Evolutionary conservation across 1,284 basidiomycete species (phyloP), one percentile per base, ranked within the genome.

Genomic region (Rhodotorula sp.): DNA sequence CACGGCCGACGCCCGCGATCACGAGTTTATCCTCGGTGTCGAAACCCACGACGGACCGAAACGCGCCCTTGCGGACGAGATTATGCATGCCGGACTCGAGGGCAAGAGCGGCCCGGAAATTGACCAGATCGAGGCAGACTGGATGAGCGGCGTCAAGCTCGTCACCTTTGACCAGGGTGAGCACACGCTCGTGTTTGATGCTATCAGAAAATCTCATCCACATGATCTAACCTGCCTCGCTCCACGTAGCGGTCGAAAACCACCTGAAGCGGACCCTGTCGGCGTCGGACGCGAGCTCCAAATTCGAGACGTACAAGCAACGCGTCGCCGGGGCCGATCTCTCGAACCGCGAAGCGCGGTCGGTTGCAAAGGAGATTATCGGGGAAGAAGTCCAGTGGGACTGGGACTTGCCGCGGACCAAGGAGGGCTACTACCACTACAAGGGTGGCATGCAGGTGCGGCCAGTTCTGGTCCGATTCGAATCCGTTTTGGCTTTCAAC

Each of bases 371-470:
- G 62, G 87, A 89, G 60, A 86, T 93, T 55, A 82, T 91, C 55
- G 90, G 89, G 54, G 83, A 86, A 62, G 81, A 79, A 66, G 85
- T 95, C 22, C 87, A 85, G 79, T 96, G 93, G 93, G 87, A 92
- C 80, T 93, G 91, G 86, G 92, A 95, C 80, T 81, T 77, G 53
- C 91, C 93, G 12, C 87, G 93, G 53, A 96, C 93, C 4, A 86
- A 89, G 57, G 93, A 96, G 82, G 93, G 93, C 22, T 95, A 94
- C 82, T 93, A 94, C 79, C 91, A 92, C 81, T 92, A 89, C 79
- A 87, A 87, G 33, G 88, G 91, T n/a, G 93, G 93, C 49, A 83
- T 92, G 60, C 87, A 88, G 75, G 86, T 85, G 64, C 42, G 78
- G 70, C 30, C 33, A 48, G n/a, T 14, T 57, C 68, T 8, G 46